Percentiles rank a stretch among this genome's conserved stretches.
phyloP scores from a whole-genome alignment of 140 eudicot species.

The Bidens hawaiensis region DNA sequence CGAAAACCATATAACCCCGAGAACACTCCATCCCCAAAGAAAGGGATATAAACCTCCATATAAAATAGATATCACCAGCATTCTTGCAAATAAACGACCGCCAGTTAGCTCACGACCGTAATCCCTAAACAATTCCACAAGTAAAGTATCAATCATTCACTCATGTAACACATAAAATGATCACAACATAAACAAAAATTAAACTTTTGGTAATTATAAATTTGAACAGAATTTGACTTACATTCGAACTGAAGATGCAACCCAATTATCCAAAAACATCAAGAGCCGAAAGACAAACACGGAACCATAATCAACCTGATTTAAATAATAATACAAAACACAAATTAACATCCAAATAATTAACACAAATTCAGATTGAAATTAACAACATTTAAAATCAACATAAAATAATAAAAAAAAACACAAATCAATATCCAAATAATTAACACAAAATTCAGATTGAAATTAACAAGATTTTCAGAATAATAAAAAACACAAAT shows the following conservation, averaged over 20 bases:
- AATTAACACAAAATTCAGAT: not conserved
- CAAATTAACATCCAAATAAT: too few species aligned
- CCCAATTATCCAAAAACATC: conserved; percentile 91
- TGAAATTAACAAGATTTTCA: not conserved
- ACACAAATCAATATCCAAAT: conserved; percentile 1
- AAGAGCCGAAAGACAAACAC: conserved; percentile 75
- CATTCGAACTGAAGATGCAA: conserved; percentile 83
- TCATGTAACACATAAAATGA: not conserved
- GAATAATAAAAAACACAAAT: not conserved
- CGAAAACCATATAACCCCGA: conserved; percentile 81
- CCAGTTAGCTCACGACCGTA: conserved; percentile 76
- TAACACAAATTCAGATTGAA: too few species aligned
- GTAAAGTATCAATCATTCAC: not conserved
- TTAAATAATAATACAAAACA: not conserved
- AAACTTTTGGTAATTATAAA: too few species aligned
- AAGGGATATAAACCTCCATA: conserved; percentile 71
- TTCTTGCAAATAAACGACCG: conserved; percentile 66
- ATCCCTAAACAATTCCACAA: conserved; percentile 48
- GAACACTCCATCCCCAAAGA: conserved; percentile 86
- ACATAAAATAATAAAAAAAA: too few species aligned
- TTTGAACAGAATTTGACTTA: too few species aligned
- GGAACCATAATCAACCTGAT: conserved; percentile 71
- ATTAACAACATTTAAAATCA: too few species aligned
- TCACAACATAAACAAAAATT: not conserved
- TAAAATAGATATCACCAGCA: conserved; percentile 64